Conservation (phyloP, 2,329 filamentous ascomycete species). For the Achaetomium macrosporum region DNA sequence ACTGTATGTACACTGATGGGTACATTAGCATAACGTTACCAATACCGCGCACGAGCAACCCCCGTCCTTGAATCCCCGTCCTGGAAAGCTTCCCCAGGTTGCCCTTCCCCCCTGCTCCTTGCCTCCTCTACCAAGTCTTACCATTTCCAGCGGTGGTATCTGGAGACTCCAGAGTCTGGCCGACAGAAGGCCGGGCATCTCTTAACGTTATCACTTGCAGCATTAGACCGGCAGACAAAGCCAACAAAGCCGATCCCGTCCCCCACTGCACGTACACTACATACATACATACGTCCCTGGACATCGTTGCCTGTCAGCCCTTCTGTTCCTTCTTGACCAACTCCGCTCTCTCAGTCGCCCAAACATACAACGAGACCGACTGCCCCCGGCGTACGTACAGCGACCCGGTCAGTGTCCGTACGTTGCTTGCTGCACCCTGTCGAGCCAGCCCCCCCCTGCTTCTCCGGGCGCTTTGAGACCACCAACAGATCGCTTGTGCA, state of each 20-base stretch:
- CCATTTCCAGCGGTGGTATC: slow-evolving; percentile 8
- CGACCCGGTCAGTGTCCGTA: slow-evolving; percentile 15
- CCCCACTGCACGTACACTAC: slow-evolving; percentile 9
- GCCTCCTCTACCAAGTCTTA: slow-evolving; percentile 13
- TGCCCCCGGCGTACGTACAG: slow-evolving; percentile 14
- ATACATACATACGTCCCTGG: slow-evolving; percentile 6
- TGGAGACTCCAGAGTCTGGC: slow-evolving; percentile 18
- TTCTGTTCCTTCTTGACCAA: slow-evolving; percentile 5
- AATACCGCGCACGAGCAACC: slow-evolving; percentile 9
- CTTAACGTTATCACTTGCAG: slow-evolving; percentile 8
- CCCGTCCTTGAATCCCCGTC: background rate
- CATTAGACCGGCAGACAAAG: slow-evolving; percentile 9
- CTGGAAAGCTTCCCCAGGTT: background rate
- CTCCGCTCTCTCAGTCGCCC: background rate
- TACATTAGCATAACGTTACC: slow-evolving; percentile 7
- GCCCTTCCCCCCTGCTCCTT: slow-evolving; percentile 2
- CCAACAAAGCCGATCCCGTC: slow-evolving; percentile 18
- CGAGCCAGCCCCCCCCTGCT: slow-evolving; percentile 6
- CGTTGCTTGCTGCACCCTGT: slow-evolving; percentile 15
- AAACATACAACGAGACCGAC: slow-evolving; percentile 8
- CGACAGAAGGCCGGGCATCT: slow-evolving; percentile 22
- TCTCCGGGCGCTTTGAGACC: slow-evolving; percentile 11
- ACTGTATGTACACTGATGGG: slow-evolving; percentile 5
- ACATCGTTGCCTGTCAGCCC: slow-evolving; percentile 11
- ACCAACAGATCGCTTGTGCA: slow-evolving; percentile 23